Evolutionary conservation across 495 filamentous ascomycete genomes (phyloP).

Genomic region (Aspergillus mulundensis): DNA sequence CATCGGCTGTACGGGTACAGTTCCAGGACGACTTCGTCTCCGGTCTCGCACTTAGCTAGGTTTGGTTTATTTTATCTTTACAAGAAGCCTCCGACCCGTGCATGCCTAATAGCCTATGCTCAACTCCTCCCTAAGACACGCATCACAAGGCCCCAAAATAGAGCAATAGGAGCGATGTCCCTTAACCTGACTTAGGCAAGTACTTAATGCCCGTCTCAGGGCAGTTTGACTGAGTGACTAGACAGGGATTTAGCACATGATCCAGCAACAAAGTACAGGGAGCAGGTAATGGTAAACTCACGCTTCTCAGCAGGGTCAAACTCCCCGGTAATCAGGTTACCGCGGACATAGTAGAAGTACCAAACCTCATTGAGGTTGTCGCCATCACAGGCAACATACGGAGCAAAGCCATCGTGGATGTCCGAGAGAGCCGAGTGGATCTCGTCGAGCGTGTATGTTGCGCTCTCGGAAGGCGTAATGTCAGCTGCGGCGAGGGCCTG

Average conservation of each 20-base stretch:
- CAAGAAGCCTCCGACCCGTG: neutral
- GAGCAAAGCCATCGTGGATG: conserved; percentile 52
- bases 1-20: too few relatives aligned
- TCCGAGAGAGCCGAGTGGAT: conserved; percentile 57
- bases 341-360: conserved; percentile 74
- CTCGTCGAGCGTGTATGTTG: conserved; percentile 58
- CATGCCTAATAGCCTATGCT: neutral
- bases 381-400: conserved; percentile 59
- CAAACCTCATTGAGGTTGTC: conserved; percentile 62
- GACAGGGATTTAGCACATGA: too few relatives aligned
- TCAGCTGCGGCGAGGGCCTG: conserved; percentile 56
- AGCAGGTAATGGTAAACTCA: too few relatives aligned
- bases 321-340: conserved; percentile 63
- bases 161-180: neutral
- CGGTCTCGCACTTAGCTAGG: too few relatives aligned
- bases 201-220: conserved; percentile 55
- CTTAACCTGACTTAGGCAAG: conserved; percentile 43
- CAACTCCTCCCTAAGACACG: too few relatives aligned
- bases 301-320: conserved; percentile 56
- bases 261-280: too few relatives aligned
- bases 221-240: conserved; percentile 54
- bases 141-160: neutral
- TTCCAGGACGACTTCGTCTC: neutral
- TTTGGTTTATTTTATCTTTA: neutral
- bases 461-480: conserved; percentile 54